These are phyloP conservation scores for Thermoascus crustaceus DNA, from an alignment of 2,329 filamentous ascomycete species.

Conservation along the genomic window DNA sequence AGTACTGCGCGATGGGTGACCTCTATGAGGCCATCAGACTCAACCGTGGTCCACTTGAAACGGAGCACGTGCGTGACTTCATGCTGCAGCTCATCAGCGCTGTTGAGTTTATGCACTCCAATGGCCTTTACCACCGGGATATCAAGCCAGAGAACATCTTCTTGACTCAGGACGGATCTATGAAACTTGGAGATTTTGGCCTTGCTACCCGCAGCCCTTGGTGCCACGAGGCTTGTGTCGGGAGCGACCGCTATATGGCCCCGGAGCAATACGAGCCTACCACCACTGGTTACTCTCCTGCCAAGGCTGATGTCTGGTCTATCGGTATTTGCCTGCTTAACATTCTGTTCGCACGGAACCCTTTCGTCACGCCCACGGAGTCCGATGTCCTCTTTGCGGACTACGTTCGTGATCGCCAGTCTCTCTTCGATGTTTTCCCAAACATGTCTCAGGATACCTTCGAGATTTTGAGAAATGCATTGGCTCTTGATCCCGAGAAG, in stretches of 20 bases:
- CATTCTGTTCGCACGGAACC: conserved; percentile 92
- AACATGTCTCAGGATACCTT: conserved; percentile 98
- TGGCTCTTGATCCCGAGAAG: conserved; percentile 85
- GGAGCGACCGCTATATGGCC: conserved; percentile 98
- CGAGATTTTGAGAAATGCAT: conserved; percentile 81
- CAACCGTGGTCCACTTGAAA: conserved; percentile 80
- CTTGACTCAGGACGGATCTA: conserved; percentile 69
- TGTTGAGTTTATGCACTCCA: conserved; percentile 81
- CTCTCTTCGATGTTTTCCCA: conserved; percentile 94
- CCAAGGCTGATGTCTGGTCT: conserved; percentile 92
- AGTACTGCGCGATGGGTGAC: conserved; percentile 92
- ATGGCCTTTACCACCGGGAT: conserved; percentile 90
- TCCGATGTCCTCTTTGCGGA: conserved; percentile 90
- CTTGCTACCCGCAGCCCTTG: conserved; percentile 81
- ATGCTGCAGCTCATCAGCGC: conserved; percentile 91
- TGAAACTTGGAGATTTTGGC: conserved; percentile 97
- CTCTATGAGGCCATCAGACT: conserved; percentile 94
- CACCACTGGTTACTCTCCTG: conserved; percentile 80
- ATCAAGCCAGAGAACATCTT: conserved; percentile 99
- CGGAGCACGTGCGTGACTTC: conserved; percentile 92
- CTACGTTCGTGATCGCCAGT: conserved; percentile 88
- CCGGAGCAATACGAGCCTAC: conserved; percentile 94
- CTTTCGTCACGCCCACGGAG: conserved; percentile 82
- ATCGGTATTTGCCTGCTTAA: conserved; percentile 95
- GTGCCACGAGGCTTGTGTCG: conserved; percentile 88